Conservation (phyloP, 78 protist species). For the Cavenderia fasciculata region DNA sequence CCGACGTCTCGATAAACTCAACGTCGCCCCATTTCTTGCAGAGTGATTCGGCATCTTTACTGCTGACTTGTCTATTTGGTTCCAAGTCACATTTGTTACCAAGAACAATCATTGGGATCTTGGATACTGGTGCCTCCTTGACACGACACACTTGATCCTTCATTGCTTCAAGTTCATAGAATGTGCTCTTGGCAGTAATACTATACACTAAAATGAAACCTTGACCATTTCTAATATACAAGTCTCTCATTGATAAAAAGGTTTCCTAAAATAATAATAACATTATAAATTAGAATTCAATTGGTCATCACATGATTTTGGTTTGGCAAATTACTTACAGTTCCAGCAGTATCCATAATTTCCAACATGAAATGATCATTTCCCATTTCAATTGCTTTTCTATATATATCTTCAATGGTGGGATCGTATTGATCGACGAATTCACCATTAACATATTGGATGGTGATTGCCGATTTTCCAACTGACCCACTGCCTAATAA, state of each 20-base stretch:
- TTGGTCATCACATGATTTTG: neutral
- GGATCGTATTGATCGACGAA: conserved; percentile 55
- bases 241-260: conserved; percentile 88
- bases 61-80: conserved; percentile 30
- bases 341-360: conserved; percentile 65
- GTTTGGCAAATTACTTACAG: conserved; percentile 1
- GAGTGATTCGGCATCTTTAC: conserved; percentile 6
- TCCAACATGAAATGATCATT: conserved; percentile 34
- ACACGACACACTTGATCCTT: conserved; percentile 84
- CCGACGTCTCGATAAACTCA: conserved; percentile 33
- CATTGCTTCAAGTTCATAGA: conserved; percentile 79
- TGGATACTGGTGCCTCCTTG: conserved; percentile 33
- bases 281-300: conserved; percentile 84
- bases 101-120: conserved; percentile 43
- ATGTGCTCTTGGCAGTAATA: conserved; percentile 76
- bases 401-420: conserved; percentile 72
- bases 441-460: conserved; percentile 54
- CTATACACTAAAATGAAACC: conserved; percentile 91
- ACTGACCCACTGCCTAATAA: conserved; percentile 33
- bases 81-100: conserved; percentile 70
- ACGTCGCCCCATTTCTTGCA: conserved; percentile 32
- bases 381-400: conserved; percentile 44
- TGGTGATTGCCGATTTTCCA: conserved; percentile 29
- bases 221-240: conserved; percentile 87
- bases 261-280: conserved; percentile 54